Conservation (phyloP, 805 yeast species). For the Kazachstania psychrophila region DNA sequence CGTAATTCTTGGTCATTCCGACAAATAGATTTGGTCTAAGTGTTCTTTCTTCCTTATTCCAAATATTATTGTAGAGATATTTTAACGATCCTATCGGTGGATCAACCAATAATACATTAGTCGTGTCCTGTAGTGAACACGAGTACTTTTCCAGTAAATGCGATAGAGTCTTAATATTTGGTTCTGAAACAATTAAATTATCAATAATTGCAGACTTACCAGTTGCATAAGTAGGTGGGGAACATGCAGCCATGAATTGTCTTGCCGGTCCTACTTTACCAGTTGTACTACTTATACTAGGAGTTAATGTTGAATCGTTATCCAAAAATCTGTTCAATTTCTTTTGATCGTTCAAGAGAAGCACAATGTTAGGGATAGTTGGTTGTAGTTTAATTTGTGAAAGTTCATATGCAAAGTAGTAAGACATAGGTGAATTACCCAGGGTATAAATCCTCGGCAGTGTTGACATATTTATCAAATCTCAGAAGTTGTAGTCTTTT, state of each 20-base stretch:
- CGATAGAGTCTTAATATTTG: slow-evolving; percentile 45
- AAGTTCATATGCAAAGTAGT: slow-evolving; percentile 37
- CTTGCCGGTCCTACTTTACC: slow-evolving; percentile 1
- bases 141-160: slow-evolving; percentile 41
- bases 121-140: slow-evolving; percentile 32
- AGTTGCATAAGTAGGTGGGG: slow-evolving; percentile 25
- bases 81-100: slow-evolving; percentile 67
- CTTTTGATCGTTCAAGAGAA: slow-evolving; percentile 36
- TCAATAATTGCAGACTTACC: slow-evolving; percentile 31
- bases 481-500: too few relatives aligned
- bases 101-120: slow-evolving; percentile 53
- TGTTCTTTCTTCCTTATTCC: slow-evolving; percentile 36
- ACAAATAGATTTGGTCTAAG: slow-evolving; percentile 49
- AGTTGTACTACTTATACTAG: not conserved
- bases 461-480: slow-evolving; percentile 16
- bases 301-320: slow-evolving; percentile 33
- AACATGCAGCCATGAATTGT: slow-evolving; percentile 28
- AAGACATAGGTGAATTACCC: slow-evolving; percentile 36
- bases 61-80: slow-evolving; percentile 37
- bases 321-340: slow-evolving; percentile 35
- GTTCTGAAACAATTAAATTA: slow-evolving; percentile 52
- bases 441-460: slow-evolving; percentile 34
- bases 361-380: slow-evolving; percentile 32
- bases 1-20: slow-evolving; percentile 31
- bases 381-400: slow-evolving; percentile 33